Base-by-base conservation (phyloP, 2,329 filamentous ascomycete species). In the Aspergillus ustus region DNA sequence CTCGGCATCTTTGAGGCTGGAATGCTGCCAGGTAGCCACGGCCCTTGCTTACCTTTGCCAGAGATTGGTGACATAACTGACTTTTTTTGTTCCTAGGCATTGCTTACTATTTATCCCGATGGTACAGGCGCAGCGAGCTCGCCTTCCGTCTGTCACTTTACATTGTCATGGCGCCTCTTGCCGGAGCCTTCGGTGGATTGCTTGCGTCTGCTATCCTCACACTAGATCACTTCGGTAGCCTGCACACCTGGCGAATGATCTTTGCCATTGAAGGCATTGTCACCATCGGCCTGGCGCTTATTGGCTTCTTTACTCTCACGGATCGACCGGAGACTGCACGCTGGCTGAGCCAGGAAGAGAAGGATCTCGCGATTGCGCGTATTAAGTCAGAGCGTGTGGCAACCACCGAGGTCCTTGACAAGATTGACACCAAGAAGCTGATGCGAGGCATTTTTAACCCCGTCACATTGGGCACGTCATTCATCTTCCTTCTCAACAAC, bases 241-340 rank as follows among this genome's bases (percentile, higher is more conserved):
- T 90, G 0, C 78, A 77, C 25, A 77, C 74, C 5, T 91, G 89
- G 89, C 80, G 88, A 7, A 90, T 90, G 87, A 89, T 91, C 55
- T 91, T 91, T 58, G 84, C 82, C 4, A 86, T 91, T n/a, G 89
- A 91, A 71, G 89, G 89, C 20, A 85, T 90, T 67, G 84, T 90
- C 65, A 87, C 85, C 1, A 80, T 78, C 62, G 80, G 81, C 0
- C 73, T 91, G 0, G 81, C 83, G 0, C n/a, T 91, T 1, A 78
- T 91, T 40, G 76, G 84, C 1, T 89, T 90, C 71, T 66, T 88
- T 67, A 88, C 86, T 0, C 76, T 91, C 19, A 91, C 89, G 0
- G 89, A 92, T 71, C 82, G 88, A 0, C 89, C 89, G 0, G 87
- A 84, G 59, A 89, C 88, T 0, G 89, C 89, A 0, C 77, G 80